phyloP scores from a whole-genome alignment of 306 rosid genomes.

The Notholithocarpus densiflorus region DNA sequence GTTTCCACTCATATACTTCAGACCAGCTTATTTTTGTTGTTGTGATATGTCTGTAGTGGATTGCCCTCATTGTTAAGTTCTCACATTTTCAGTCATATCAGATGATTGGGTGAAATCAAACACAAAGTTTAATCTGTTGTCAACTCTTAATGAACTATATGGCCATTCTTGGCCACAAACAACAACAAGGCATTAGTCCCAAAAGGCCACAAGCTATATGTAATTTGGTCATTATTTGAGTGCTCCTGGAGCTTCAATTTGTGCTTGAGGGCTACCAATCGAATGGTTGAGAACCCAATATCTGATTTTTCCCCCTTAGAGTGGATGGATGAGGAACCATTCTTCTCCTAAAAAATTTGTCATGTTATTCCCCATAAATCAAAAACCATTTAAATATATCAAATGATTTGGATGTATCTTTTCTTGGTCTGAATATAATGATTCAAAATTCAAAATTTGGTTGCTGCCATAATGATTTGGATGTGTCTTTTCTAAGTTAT shows the following conservation, averaged over 20 bases:
- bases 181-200: too few relatives aligned
- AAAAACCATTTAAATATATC: too few relatives aligned
- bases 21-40: not conserved
- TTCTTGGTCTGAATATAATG: not conserved
- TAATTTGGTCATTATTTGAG: not conserved
- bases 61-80: not conserved
- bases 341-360: not conserved
- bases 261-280: not conserved
- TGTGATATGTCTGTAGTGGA: not conserved
- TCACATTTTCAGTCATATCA: not conserved
- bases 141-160: slow-evolving; percentile 1
- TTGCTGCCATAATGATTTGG: not conserved
- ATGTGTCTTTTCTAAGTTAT: not conserved
- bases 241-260: not conserved
- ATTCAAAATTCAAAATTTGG: not conserved
- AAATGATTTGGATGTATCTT: not conserved
- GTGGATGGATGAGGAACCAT: not conserved
- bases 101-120: not conserved
- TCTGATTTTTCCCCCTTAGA: not conserved
- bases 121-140: not conserved
- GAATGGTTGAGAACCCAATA: not conserved
- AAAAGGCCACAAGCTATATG: not conserved
- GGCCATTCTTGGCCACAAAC: not conserved
- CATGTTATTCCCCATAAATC: not conserved
- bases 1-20: not conserved